Percentiles rank a stretch among this genome's conserved stretches.
Evolutionary conservation across 192 early-diverging fungal genomes (phyloP).

Genomic region (Spizellomyces punctatus): DNA sequence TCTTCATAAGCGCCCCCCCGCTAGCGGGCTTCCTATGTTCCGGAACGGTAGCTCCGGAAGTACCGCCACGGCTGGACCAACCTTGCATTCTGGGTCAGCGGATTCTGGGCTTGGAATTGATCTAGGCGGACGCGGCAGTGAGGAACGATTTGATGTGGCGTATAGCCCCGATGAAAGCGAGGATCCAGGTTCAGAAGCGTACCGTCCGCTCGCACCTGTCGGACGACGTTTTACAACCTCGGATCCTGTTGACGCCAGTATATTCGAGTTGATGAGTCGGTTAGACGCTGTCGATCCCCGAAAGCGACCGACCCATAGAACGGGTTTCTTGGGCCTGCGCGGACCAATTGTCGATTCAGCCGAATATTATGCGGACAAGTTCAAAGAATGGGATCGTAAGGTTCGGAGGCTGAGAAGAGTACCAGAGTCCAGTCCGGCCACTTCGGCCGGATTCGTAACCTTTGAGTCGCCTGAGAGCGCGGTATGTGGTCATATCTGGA

Average conservation of each 20-base stretch:
- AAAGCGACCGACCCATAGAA: constrained; percentile 43
- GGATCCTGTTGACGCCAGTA: constrained; percentile 29
- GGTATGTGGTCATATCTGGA: constrained; percentile 21
- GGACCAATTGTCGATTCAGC: constrained; percentile 49
- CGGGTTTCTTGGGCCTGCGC: constrained; percentile 49
- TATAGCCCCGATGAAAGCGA: background rate
- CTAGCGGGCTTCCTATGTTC: background rate
- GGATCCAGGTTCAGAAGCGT: too few species aligned
- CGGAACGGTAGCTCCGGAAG: constrained; percentile 3
- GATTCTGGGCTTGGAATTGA: background rate
- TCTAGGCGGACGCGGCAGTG: background rate
- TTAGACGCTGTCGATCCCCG: constrained; percentile 36
- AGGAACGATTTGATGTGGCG: background rate
- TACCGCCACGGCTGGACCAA: background rate
- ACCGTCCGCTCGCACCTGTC: background rate
- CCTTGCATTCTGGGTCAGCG: background rate
- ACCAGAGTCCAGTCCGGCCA: constrained; percentile 44
- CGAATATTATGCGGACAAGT: constrained; percentile 45
- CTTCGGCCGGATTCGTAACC: constrained; percentile 57
- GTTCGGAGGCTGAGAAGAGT: constrained; percentile 33
- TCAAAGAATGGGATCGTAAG: constrained; percentile 42
- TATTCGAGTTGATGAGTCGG: constrained; percentile 44
- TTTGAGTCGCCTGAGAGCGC: constrained; percentile 61
- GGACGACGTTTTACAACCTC: constrained; percentile 31
- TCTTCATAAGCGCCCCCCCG: background rate